Evolutionary conservation across 108 stramenopile genomes (phyloP).

Genomic region (Skeletonema marinoi): DNA sequence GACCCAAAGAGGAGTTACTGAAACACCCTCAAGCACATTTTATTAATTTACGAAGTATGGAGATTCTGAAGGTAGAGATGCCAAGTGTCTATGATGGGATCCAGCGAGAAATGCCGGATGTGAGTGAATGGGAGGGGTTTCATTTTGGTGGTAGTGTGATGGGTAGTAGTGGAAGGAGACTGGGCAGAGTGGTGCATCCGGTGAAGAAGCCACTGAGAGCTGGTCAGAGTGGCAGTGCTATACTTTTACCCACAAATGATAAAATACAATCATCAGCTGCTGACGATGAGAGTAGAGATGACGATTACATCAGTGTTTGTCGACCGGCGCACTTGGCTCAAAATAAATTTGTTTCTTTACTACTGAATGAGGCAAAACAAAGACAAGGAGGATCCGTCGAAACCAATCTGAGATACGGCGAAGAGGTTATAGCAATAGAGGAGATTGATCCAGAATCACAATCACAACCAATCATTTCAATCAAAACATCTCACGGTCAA

Average conservation of each 20-base stretch:
- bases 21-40: conserved; percentile 94
- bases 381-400: conserved; percentile 1
- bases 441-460: not conserved
- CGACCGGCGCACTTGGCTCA: conserved; percentile 64
- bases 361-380: conserved; percentile 51
- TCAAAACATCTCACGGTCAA: conserved; percentile 29
- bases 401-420: conserved; percentile 17
- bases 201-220: conserved; percentile 56
- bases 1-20: conserved; percentile 49
- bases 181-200: conserved; percentile 78
- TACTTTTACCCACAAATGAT: conserved; percentile 11
- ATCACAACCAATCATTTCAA: conserved; percentile 15
- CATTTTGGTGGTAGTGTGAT: conserved; percentile 68
- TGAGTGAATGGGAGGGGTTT: conserved; percentile 73
- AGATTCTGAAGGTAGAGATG: conserved; percentile 63
- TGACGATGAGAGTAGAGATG: conserved; percentile 12
- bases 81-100: conserved; percentile 54
- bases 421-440: conserved; percentile 18
- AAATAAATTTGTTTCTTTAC: conserved; percentile 59
- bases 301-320: conserved; percentile 22
- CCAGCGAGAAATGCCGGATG: conserved; percentile 58
- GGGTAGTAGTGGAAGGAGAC: conserved; percentile 9
- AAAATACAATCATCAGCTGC: not conserved
- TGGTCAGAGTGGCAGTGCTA: conserved; percentile 61
- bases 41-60: conserved; percentile 92